Evolutionary conservation across 1,139 yeast species (phyloP).

Genomic region (Yamadazyma epiphylla): DNA sequence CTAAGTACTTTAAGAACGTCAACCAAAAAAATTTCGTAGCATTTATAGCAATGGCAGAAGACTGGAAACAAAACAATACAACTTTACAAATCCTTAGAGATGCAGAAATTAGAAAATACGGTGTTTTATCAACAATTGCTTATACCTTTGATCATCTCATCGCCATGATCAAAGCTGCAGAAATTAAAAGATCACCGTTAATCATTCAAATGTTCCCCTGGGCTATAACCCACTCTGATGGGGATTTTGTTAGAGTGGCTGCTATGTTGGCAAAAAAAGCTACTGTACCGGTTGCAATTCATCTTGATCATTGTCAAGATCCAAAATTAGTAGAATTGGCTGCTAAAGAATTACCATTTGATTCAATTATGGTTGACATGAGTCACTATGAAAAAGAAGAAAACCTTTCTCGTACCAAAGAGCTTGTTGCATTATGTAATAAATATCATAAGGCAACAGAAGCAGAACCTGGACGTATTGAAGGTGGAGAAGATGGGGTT

Average conservation of each 20-base stretch:
- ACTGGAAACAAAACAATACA: slow-evolving; percentile 7
- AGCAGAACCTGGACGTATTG: slow-evolving; percentile 11
- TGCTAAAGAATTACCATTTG: slow-evolving; percentile 10
- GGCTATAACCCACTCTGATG: slow-evolving; percentile 9
- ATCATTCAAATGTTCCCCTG: slow-evolving; percentile 11
- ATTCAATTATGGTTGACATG: slow-evolving; percentile 11
- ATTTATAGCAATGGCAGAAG: background rate
- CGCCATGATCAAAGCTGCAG: slow-evolving; percentile 12
- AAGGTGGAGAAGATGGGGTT: slow-evolving; percentile 12
- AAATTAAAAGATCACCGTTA: slow-evolving; percentile 9
- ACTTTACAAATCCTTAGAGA: slow-evolving; percentile 8
- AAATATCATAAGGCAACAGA: slow-evolving; percentile 9
- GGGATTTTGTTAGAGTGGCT: slow-evolving; percentile 8
- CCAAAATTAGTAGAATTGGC: slow-evolving; percentile 9
- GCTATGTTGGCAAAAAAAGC: slow-evolving; percentile 9
- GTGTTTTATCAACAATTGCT: slow-evolving; percentile 11
- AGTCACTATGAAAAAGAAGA: slow-evolving; percentile 11
- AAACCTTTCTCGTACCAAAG: slow-evolving; percentile 8
- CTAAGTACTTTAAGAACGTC: no score
- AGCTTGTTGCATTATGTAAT: slow-evolving; percentile 8
- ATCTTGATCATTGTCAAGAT: slow-evolving; percentile 11
- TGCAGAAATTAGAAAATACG: slow-evolving; percentile 8
- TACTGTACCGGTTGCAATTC: slow-evolving; percentile 9
- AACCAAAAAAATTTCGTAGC: no score
- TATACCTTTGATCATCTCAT: slow-evolving; percentile 9